Conservation (phyloP, 2,329 filamentous ascomycete species). For the Rutstroemia sp. region DNA sequence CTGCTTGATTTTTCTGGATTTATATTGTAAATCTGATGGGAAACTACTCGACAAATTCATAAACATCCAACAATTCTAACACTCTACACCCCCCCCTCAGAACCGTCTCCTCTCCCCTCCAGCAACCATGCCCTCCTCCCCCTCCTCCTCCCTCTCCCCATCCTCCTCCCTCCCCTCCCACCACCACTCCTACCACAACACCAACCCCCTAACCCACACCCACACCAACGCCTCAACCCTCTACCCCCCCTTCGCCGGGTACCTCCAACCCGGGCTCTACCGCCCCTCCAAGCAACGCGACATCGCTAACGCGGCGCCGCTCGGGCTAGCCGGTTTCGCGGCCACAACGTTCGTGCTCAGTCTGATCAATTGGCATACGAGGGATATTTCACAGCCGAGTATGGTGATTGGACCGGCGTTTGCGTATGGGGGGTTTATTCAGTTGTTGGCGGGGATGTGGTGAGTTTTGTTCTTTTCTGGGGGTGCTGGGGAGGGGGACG, state of each 20-base stretch:
- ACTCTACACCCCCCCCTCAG: too few species aligned
- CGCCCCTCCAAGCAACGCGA: slow-evolving; percentile 42
- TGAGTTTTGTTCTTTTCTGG: neutral
- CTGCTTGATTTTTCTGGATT: too few species aligned
- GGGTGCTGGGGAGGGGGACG: neutral
- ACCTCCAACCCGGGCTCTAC: slow-evolving; percentile 53
- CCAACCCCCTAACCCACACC: neutral
- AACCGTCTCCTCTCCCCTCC: too few species aligned
- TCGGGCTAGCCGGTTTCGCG: slow-evolving; percentile 53
- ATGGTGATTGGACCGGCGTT: slow-evolving; percentile 49
- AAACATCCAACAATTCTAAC: too few species aligned
- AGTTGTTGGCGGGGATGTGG: slow-evolving; percentile 61
- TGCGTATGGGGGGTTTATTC: slow-evolving; percentile 58
- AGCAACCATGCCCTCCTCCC: too few species aligned
- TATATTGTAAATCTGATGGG: too few species aligned
- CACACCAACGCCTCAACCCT: slow-evolving; percentile 26
- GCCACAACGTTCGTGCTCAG: slow-evolving; percentile 55
- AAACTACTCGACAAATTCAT: too few species aligned
- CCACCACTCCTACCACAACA: neutral
- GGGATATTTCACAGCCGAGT: slow-evolving; percentile 39
- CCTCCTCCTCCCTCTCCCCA: neutral
- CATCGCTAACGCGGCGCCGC: slow-evolving; percentile 52
- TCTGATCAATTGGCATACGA: slow-evolving; percentile 46
- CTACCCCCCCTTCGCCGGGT: slow-evolving; percentile 48
- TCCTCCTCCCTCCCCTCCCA: neutral